These are phyloP conservation scores for Colletotrichum sp. DNA, from an alignment of 2,329 filamentous ascomycete species.

Conservation along the genomic window DNA sequence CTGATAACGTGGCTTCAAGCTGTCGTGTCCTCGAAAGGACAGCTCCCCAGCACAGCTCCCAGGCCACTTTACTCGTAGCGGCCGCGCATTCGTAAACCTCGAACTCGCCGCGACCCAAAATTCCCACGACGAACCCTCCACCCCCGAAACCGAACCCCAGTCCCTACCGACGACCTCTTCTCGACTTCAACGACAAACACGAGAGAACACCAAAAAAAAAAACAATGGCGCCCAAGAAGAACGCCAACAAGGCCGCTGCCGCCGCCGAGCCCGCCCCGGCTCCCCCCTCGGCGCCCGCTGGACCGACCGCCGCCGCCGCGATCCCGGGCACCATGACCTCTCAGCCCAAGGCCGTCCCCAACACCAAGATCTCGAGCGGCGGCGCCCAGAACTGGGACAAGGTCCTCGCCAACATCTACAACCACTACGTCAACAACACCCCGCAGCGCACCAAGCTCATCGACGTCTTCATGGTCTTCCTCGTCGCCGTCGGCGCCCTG, in stretches of 20 bases:
- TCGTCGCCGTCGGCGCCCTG: constrained; percentile 83
- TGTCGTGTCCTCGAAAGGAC: constrained; percentile 36
- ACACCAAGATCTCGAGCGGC: constrained; percentile 14
- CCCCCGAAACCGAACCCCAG: neutral
- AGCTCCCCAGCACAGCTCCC: constrained; percentile 17
- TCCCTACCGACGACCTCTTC: neutral
- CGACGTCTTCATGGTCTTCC: constrained; percentile 88
- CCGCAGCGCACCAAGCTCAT: constrained; percentile 91
- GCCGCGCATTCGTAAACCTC: neutral
- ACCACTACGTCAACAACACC: constrained; percentile 80
- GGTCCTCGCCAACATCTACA: constrained; percentile 73
- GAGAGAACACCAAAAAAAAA: neutral
- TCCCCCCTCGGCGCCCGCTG: constrained; percentile 23
- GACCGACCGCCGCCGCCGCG: constrained; percentile 17
- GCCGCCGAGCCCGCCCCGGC: constrained; percentile 17
- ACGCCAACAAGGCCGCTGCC: constrained; percentile 22
- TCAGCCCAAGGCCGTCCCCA: constrained; percentile 20
- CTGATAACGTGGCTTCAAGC: constrained; percentile 28
- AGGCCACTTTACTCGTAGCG: neutral
- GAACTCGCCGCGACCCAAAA: constrained; percentile 3
- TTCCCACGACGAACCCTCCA: neutral
- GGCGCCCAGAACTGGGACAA: constrained; percentile 50
- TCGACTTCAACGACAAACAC: neutral
- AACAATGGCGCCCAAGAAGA: constrained; percentile 60
- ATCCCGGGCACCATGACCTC: constrained; percentile 21